Conservation (phyloP, 768 basidiomycete genomes). For the Cubamyces sp. region DNA sequence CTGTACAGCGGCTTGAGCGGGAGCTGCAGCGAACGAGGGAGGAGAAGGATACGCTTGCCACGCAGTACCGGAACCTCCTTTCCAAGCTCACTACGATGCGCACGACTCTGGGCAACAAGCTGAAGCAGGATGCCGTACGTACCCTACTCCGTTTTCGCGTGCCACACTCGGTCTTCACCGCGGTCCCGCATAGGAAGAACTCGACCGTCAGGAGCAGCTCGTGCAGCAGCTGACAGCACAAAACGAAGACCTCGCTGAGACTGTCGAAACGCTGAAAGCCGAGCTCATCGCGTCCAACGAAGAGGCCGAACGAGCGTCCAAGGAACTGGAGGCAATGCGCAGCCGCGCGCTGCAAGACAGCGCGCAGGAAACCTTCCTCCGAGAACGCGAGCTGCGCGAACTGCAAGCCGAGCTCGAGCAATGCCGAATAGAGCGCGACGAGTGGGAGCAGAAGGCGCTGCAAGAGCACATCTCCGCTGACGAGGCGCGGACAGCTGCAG, state of each 20-base stretch:
- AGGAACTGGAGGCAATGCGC: slow-evolving; percentile 71
- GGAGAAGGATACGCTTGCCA: slow-evolving; percentile 86
- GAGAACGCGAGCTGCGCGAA: slow-evolving; percentile 83
- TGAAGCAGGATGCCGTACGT: slow-evolving; percentile 93
- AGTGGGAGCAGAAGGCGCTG: slow-evolving; percentile 64
- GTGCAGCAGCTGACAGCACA: slow-evolving; percentile 79
- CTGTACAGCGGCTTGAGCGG: slow-evolving; percentile 62
- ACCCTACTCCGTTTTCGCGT: not conserved
- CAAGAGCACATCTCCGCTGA: slow-evolving; percentile 75
- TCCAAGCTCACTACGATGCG: slow-evolving; percentile 93
- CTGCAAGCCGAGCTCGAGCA: slow-evolving; percentile 86
- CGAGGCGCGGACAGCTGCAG: slow-evolving; percentile 61
- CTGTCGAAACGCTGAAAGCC: slow-evolving; percentile 77
- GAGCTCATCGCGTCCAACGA: slow-evolving; percentile 79
- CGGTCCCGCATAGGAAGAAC: slow-evolving; percentile 79
- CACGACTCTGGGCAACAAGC: slow-evolving; percentile 89
- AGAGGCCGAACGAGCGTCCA: slow-evolving; percentile 71
- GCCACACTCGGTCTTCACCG: slow-evolving; percentile 12
- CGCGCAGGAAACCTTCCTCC: slow-evolving; percentile 67
- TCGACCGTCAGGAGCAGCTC: slow-evolving; percentile 88
- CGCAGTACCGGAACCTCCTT: slow-evolving; percentile 85
- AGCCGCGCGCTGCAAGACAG: slow-evolving; percentile 65
- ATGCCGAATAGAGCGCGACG: slow-evolving; percentile 79
- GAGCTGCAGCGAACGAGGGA: slow-evolving; percentile 77
- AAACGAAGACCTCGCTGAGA: slow-evolving; percentile 71